These are phyloP conservation scores for Pythium scleroteichum DNA, from an alignment of 352 stramenopile species.

Conservation along the genomic window DNA sequence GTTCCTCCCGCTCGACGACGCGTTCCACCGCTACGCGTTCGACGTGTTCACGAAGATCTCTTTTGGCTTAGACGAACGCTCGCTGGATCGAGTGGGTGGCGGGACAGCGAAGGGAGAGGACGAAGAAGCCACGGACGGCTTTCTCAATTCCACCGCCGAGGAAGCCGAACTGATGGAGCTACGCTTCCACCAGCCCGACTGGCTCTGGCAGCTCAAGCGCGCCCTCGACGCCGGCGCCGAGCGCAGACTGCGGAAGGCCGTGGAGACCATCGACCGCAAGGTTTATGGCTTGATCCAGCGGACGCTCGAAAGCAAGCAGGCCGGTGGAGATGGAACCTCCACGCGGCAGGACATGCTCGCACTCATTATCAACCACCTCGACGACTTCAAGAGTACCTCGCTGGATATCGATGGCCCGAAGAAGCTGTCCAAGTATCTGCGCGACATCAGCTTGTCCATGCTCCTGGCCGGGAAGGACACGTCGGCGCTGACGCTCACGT, in stretches of 20 bases:
- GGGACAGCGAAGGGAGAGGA: background rate
- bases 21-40: slow-evolving; percentile 51
- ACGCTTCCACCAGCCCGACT: slow-evolving; percentile 51
- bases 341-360: slow-evolving; percentile 39
- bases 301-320: slow-evolving; percentile 26
- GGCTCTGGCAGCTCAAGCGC: slow-evolving; percentile 49
- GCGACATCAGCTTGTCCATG: slow-evolving; percentile 75
- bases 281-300: slow-evolving; percentile 35
- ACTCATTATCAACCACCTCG: slow-evolving; percentile 35
- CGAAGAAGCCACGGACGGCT: slow-evolving; percentile 1
- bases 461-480: slow-evolving; percentile 74
- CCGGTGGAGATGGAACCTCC: background rate
- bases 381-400: slow-evolving; percentile 26
- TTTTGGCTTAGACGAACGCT: slow-evolving; percentile 57
- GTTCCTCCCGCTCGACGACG: slow-evolving; percentile 43
- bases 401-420: slow-evolving; percentile 16
- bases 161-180: slow-evolving; percentile 7
- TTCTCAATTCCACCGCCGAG: background rate
- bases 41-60: slow-evolving; percentile 73
- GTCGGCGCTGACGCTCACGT: slow-evolving; percentile 57
- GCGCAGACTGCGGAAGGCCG: slow-evolving; percentile 33
- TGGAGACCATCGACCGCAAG: slow-evolving; percentile 28
- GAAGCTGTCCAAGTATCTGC: slow-evolving; percentile 42
- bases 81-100: slow-evolving; percentile 24
- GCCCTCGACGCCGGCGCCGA: slow-evolving; percentile 35